Evolutionary conservation across 2,329 filamentous ascomycete species (phyloP), one percentile per base, ranked within the genome.

Genomic region (Cladosporium sp.): DNA sequence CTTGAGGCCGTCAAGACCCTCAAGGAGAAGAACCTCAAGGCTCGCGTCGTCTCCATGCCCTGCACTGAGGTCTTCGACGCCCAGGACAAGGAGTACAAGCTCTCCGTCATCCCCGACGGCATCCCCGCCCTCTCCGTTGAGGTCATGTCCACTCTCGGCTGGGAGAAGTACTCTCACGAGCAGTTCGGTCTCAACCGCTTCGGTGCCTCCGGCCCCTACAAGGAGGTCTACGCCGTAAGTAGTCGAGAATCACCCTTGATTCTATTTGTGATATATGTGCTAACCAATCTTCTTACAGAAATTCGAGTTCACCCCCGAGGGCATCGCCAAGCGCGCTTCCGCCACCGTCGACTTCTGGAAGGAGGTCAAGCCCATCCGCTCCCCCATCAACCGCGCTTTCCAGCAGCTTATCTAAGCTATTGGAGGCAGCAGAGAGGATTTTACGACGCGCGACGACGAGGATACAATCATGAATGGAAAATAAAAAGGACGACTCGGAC

Each of bases 131-230:
- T 99, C 77, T 95, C 90, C 57, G 89, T 99, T 67, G 94, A 99
- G 83, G 92, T 91, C 75, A 95, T 96, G 90, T 89, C 84, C 77
- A 99, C 94, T 67, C 87, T 97, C 78, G 94, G 94, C 68, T 99
- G 94, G 94, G 92, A 97, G 85, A 89, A 93, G 77, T 99, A 97
- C 81, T 90, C 91, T 60, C 93, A 99, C 80, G 94, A 99, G 86
- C 94, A 99, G 82, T 99, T 99, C 72, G 94, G 94, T 75, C 86
- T 99, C 66, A 99, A 99, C 88, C 86, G 94, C 75, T 99, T 99
- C 78, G 94, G 94, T 86, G 93, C 93, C 66, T 96, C 90, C 57
- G 94, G 93, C 71, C 88, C 93, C 66, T 97, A 97, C 83, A 93
- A 93, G 87, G 88, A 97, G 71, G 91, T 99, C 61, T 99, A 99